Evolutionary conservation across 1,284 basidiomycete genomes (phyloP), one percentile per base, ranked within the genome.

Genomic region (Moesziomyces parantarcticus): DNA sequence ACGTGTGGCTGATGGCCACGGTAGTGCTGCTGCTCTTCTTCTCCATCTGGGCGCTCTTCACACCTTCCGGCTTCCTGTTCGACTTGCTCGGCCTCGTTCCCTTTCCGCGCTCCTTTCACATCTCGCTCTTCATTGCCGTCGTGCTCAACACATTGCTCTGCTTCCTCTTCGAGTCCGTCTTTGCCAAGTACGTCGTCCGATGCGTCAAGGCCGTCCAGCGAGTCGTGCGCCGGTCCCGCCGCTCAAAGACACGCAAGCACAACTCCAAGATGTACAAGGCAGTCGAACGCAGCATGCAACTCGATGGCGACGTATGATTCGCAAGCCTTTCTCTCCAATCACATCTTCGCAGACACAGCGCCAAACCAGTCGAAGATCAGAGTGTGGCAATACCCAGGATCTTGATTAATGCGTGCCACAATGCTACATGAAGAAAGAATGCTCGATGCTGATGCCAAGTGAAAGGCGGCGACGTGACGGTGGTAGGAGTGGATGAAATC

Each of bases 21-120:
- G 73, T 83, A 13, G 56, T 58, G 1, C 22, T 68, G 9, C 61
- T 84, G 5, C 58, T 69, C 13, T 9, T 44, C 22, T 66, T 80
- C 58, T 81, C 79, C 5, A 50, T 80, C 16, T 81, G 68, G 44
- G 76, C 80, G 21, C 63, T 84, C 21, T 84, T 84, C 55, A 68
- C 77, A 5, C 92, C 94, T 4, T 89, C 91, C 3, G 85, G 86
- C 44, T 84, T 87, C 10, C 78, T 95, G 52, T 87, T 88, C 25
- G 83, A 88, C 18, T 83, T 95, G 47, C 87, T 99, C 41, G 91
- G 92, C 71, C 87, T 99, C 75, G 91, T 96, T 87, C 82, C 86
- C 5, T 86, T 99, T 18, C 93, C 93, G 0, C 83, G 87, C 47
- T 80, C 87, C 18, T 95, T 90, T 74, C 90, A 92, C 73, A 83